Percentiles rank a stretch among this genome's conserved stretches.
Conservation (phyloP, 2,329 filamentous ascomycete species). For the Alternaria ventricosa region DNA sequence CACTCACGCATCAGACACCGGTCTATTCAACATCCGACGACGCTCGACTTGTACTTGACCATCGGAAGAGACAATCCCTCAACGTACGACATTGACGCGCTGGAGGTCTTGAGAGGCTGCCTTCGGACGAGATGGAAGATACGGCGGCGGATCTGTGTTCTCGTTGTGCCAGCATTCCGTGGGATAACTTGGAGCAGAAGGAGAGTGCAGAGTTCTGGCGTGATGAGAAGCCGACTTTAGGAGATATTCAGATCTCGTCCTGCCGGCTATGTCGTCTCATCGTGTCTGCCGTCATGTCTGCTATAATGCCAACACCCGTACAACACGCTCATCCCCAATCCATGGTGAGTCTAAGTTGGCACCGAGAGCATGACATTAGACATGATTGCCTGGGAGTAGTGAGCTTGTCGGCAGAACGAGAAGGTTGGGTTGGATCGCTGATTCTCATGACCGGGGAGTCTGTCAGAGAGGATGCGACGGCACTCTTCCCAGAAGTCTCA, state of each 20-base stretch:
- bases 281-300: too few relatives aligned
- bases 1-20: not conserved
- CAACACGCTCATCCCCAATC: too few relatives aligned
- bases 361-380: too few relatives aligned
- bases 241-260: not conserved
- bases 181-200: not conserved
- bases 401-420: accelerated
- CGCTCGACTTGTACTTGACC: too few relatives aligned
- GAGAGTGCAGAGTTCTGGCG: accelerated
- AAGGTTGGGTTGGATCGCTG: not conserved
- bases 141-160: not conserved
- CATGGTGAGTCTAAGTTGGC: too few relatives aligned
- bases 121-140: not conserved
- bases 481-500: accelerated
- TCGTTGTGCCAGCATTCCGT: not conserved
- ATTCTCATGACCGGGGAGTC: not conserved
- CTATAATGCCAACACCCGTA: too few relatives aligned
- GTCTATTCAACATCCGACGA: not conserved
- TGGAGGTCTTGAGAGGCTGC: not conserved
- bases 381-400: too few relatives aligned
- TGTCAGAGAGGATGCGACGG: too few relatives aligned
- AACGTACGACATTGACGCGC: not conserved
- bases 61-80: too few relatives aligned
- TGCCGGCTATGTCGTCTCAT: not conserved
- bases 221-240: not conserved